Conservation (phyloP, 768 basidiomycete genomes). For the Leccinum incarnatum region DNA sequence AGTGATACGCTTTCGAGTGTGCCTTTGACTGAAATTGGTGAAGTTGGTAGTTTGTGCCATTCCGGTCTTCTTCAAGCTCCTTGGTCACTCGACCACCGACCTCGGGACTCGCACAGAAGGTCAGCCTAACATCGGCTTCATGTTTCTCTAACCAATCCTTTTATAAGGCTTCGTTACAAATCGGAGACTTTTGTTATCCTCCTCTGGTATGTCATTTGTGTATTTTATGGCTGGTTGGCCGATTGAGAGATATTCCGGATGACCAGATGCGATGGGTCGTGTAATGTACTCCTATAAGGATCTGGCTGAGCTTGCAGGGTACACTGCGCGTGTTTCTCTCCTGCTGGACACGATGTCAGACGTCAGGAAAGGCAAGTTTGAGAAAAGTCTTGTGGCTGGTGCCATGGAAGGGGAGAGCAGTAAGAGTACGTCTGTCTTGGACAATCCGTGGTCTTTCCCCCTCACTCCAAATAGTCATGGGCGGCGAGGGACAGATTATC, state of each 20-base stretch:
- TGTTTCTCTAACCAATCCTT: background rate
- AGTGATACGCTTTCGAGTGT: slow-evolving; percentile 27
- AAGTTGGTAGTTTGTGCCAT: slow-evolving; percentile 88
- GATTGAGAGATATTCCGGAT: slow-evolving; percentile 2
- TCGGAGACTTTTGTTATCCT: slow-evolving; percentile 80
- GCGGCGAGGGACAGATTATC: slow-evolving; percentile 73
- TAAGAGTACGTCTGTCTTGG: slow-evolving; percentile 50
- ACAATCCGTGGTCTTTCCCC: background rate
- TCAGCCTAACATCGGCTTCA: slow-evolving; percentile 23
- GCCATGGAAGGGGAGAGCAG: slow-evolving; percentile 71
- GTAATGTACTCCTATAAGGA: slow-evolving; percentile 99
- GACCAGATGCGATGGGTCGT: slow-evolving; percentile 84
- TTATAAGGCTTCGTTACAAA: slow-evolving; percentile 92
- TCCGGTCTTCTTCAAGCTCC: slow-evolving; percentile 87
- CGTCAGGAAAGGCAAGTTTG: slow-evolving; percentile 76
- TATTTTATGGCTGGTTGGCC: slow-evolving; percentile 2
- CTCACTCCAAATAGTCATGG: slow-evolving; percentile 55
- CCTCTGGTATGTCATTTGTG: slow-evolving; percentile 53
- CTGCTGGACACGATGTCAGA: slow-evolving; percentile 91
- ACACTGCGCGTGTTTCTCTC: slow-evolving; percentile 86
- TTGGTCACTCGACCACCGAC: slow-evolving; percentile 64
- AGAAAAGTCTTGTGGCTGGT: slow-evolving; percentile 83
- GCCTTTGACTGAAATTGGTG: slow-evolving; percentile 10
- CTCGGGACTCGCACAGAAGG: slow-evolving; percentile 90
- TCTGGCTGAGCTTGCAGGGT: slow-evolving; percentile 91